phyloP scores from a whole-genome alignment of 2,329 filamentous ascomycete genomes.

The Parascedosporium putredinis region DNA sequence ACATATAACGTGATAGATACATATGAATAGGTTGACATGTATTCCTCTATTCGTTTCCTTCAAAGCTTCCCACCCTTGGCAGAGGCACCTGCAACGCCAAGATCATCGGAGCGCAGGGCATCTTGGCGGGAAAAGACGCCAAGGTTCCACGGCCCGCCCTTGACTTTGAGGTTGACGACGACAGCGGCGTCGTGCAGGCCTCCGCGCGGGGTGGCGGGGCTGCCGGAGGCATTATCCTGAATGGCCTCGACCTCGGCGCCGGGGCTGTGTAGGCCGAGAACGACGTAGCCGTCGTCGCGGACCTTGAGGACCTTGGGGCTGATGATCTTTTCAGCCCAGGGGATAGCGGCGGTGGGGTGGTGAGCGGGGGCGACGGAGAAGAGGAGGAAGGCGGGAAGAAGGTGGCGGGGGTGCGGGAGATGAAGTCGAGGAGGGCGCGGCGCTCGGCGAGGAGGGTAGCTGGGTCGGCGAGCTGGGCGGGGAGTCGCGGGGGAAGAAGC shows the following conservation, averaged over 20 bases:
- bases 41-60: constrained; percentile 5
- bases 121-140: too few species aligned
- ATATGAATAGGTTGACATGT: neutral
- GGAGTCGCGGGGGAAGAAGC: constrained; percentile 24
- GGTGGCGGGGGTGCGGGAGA: constrained; percentile 32
- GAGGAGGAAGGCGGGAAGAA: too few species aligned
- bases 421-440: constrained; percentile 40
- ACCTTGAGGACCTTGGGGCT: constrained; percentile 39
- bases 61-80: constrained; percentile 18
- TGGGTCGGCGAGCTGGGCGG: constrained; percentile 14
- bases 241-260: constrained; percentile 41
- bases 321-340: constrained; percentile 53
- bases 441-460: constrained; percentile 19
- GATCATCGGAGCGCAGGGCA: too few species aligned
- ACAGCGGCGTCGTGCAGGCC: constrained; percentile 53
- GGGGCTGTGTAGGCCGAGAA: constrained; percentile 48
- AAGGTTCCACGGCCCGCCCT: constrained; percentile 39
- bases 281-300: constrained; percentile 34
- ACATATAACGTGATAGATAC: too few species aligned
- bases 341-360: constrained; percentile 33
- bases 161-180: constrained; percentile 37
- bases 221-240: constrained; percentile 17
- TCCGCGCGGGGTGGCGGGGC: too few species aligned
- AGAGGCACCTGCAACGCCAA: too few species aligned
- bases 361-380: constrained; percentile 22